phyloP scores from a whole-genome alignment of 257 asterid species.

The Rhazya stricta region DNA sequence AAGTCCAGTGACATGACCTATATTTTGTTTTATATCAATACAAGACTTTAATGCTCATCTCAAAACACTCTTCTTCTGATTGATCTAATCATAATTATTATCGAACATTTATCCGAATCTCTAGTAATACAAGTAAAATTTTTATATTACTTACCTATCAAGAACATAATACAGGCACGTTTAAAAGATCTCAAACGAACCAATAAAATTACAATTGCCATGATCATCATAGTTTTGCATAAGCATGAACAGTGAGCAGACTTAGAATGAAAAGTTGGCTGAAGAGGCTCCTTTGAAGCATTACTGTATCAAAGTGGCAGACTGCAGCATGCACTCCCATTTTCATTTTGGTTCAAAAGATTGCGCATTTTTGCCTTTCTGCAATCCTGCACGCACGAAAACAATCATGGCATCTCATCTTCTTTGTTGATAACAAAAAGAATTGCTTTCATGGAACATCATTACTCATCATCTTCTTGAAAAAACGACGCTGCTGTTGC shows the following conservation, averaged over 20 bases:
- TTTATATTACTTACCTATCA: too few species aligned
- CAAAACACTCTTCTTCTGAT: too few species aligned
- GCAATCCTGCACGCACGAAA: slow-evolving; percentile 14
- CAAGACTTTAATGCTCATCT: too few species aligned
- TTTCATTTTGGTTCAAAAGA: slow-evolving; percentile 3
- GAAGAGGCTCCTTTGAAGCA: neutral
- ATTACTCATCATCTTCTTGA: neutral
- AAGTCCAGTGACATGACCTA: slow-evolving; percentile 30
- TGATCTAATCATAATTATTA: too few species aligned
- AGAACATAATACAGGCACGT: too few species aligned
- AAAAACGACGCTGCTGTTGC: neutral
- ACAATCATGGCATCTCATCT: neutral
- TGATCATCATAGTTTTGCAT: neutral
- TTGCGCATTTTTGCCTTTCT: neutral
- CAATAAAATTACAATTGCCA: too few species aligned
- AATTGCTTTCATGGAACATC: neutral
- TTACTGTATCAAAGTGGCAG: neutral
- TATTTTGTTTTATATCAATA: neutral
- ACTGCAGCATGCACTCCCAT: neutral
- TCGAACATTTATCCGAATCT: too few species aligned
- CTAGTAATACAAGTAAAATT: too few species aligned
- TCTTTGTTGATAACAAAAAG: neutral
- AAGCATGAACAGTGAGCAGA: slow-evolving; percentile 2
- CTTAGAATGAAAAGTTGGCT: neutral
- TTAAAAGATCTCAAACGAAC: too few species aligned